phyloP scores from a whole-genome alignment of 352 stramenopile genomes.

The Phytophthora quininea region DNA sequence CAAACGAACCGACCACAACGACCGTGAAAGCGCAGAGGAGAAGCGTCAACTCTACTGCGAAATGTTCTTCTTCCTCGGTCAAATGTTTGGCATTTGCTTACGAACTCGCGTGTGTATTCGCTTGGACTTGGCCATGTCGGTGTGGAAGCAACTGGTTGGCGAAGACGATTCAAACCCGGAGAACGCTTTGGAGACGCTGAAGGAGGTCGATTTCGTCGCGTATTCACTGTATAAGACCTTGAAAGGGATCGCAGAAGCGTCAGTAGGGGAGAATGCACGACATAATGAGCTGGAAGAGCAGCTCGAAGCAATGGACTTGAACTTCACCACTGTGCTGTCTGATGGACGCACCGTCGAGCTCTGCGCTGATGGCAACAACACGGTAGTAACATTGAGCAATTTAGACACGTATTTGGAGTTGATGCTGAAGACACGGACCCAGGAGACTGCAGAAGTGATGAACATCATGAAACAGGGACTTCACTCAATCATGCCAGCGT shows the following conservation, averaged over 20 bases:
- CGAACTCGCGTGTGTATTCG: slow-evolving; percentile 80
- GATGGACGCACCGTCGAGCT: slow-evolving; percentile 63
- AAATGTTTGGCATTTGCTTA: slow-evolving; percentile 90
- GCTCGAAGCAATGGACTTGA: slow-evolving; percentile 68
- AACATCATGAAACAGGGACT: slow-evolving; percentile 80
- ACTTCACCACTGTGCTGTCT: slow-evolving; percentile 77
- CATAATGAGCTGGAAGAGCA: slow-evolving; percentile 44
- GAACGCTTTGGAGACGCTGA: slow-evolving; percentile 46
- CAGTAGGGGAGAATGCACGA: not conserved
- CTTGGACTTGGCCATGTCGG: slow-evolving; percentile 67
- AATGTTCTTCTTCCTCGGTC: slow-evolving; percentile 91
- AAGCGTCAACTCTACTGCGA: slow-evolving; percentile 71
- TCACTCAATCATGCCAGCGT: slow-evolving; percentile 75
- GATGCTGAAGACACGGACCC: slow-evolving; percentile 44
- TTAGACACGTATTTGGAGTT: slow-evolving; percentile 52
- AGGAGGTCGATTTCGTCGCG: slow-evolving; percentile 70
- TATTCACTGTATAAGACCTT: slow-evolving; percentile 65
- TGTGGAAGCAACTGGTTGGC: slow-evolving; percentile 79
- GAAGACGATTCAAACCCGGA: slow-evolving; percentile 44
- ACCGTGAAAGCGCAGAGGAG: slow-evolving; percentile 47
- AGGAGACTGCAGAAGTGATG: slow-evolving; percentile 57
- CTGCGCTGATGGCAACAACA: slow-evolving; percentile 38
- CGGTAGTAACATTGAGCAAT: slow-evolving; percentile 52
- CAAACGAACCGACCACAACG: not conserved
- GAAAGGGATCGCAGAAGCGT: slow-evolving; percentile 28